A percentile compares a stretch with the other conserved stretches of the same genome.
phyloP scores from a whole-genome alignment of 371 early-diverging fungal genomes.

The Mortierella sp. region DNA sequence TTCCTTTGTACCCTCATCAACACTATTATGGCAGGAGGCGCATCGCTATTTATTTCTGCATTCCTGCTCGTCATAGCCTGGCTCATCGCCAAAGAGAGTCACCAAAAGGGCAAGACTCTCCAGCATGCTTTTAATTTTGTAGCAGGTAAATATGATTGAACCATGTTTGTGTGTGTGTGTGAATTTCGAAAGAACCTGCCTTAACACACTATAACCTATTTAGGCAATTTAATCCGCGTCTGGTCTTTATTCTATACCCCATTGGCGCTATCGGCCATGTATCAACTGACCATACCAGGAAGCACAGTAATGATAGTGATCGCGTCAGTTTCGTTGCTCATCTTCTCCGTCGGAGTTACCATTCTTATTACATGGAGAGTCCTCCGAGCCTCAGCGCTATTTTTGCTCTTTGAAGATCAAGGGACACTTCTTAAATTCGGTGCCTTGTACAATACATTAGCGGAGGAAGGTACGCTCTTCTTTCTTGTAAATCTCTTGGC shows the following conservation, averaged over 20 bases:
- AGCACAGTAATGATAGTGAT: slow-evolving; percentile 33
- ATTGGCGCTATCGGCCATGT: slow-evolving; percentile 54
- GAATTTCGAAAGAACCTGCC: background rate
- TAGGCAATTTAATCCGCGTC: slow-evolving; percentile 51
- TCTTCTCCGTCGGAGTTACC: slow-evolving; percentile 34
- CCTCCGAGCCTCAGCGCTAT: slow-evolving; percentile 21
- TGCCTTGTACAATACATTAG: slow-evolving; percentile 64
- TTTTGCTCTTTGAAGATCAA: slow-evolving; percentile 58
- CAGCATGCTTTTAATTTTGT: slow-evolving; percentile 50
- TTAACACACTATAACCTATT: background rate
- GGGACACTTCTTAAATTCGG: slow-evolving; percentile 64
- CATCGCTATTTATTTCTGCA: slow-evolving; percentile 53
- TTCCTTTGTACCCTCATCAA: slow-evolving; percentile 59
- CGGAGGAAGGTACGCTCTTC: slow-evolving; percentile 63
- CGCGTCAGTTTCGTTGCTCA: slow-evolving; percentile 31
- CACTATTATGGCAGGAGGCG: slow-evolving; percentile 36
- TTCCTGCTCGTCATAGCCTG: slow-evolving; percentile 37
- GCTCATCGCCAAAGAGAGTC: slow-evolving; percentile 30
- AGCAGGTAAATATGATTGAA: slow-evolving; percentile 24
- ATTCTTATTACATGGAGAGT: slow-evolving; percentile 47
- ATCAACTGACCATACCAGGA: slow-evolving; percentile 39
- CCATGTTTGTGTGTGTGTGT: background rate
- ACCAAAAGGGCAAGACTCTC: slow-evolving; percentile 44
- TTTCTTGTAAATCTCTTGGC: slow-evolving; percentile 58
- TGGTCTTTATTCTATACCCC: slow-evolving; percentile 51